Evolutionary conservation across 306 rosid species (phyloP), one percentile per base, ranked within the genome.

Genomic region (Dalbergia cochinchinensis): DNA sequence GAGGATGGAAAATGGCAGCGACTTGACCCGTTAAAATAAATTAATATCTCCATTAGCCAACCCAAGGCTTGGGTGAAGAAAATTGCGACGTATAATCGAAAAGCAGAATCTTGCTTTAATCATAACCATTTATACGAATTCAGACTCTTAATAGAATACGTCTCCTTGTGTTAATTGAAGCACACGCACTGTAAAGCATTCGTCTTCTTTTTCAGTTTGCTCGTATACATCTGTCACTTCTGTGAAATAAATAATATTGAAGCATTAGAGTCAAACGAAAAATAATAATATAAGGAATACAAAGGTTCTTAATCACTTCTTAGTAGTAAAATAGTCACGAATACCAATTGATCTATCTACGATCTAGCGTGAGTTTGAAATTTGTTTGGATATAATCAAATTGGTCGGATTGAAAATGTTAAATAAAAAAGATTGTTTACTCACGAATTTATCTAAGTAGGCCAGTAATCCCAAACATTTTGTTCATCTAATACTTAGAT

Each of bases 41-140:
- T 5, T 37, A 7, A 5, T 5, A 37, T 6, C 7, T 37, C 12
- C 34, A 20, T 19, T 20, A 26, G 31, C 31, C 31, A 26, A 19
- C 63, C 33, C 14, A 58, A 19, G 8, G 34, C n/a, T 61, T 8
- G 12, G 4, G 19, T 48, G 13, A 26, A 22, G 31, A 69, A 69
- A 69, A 13, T 37, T 50, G 41, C 6, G 12, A 19, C 51, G 14
- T 65, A 13, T 41, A 65, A 9, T 16, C 5, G 55, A 48, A 42
- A 42, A 48, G 31, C 35, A 44, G 35, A 42, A 44, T 67, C 55
- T 67, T 44, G 55, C 72, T 67, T 66, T 44, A 39, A 65, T 65
- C 71, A 65, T 39, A 39, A 8, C 22, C 19, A 65, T 39, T 37
- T 65, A 65, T 67, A 47, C 55, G n/a, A 67, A 67, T 44, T 18